A percentile compares a stretch with the other conserved stretches of the same genome.
phyloP scores from a whole-genome alignment of 1,284 basidiomycete species.

The Ceratobasidium theobromae region DNA sequence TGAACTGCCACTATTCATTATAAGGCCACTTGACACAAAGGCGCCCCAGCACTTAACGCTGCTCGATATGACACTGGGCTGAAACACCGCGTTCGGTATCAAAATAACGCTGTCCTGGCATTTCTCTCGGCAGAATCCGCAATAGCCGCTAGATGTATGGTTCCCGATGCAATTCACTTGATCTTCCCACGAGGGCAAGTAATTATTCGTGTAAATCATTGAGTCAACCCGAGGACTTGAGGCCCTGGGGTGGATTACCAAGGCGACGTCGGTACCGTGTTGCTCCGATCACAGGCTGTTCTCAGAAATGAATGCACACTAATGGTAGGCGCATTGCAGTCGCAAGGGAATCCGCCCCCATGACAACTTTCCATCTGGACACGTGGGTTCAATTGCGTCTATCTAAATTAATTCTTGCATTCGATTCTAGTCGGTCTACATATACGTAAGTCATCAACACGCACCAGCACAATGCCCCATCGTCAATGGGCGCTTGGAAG shows the following conservation, averaged over 20 bases:
- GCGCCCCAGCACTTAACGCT: too few species aligned
- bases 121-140: background rate
- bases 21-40: background rate
- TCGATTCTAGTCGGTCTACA: background rate
- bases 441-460: too few species aligned
- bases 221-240: background rate
- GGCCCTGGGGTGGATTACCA: slow-evolving; percentile 20
- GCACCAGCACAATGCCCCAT: too few species aligned
- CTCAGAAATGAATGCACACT: background rate
- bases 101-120: background rate
- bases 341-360: slow-evolving; percentile 16
- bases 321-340: slow-evolving; percentile 9
- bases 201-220: slow-evolving; percentile 3
- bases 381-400: slow-evolving; percentile 14
- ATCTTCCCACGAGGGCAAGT: slow-evolving; percentile 10
- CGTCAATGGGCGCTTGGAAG: background rate
- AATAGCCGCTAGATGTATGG: background rate
- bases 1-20: too few species aligned
- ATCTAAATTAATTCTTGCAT: background rate
- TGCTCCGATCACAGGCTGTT: background rate
- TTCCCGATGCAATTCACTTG: background rate
- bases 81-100: slow-evolving; percentile 3
- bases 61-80: slow-evolving; percentile 6
- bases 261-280: slow-evolving; percentile 22
- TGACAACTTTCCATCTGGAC: background rate